Conservation (phyloP, 148 eudicot genomes). For the Rhododendron ferrugineum region DNA sequence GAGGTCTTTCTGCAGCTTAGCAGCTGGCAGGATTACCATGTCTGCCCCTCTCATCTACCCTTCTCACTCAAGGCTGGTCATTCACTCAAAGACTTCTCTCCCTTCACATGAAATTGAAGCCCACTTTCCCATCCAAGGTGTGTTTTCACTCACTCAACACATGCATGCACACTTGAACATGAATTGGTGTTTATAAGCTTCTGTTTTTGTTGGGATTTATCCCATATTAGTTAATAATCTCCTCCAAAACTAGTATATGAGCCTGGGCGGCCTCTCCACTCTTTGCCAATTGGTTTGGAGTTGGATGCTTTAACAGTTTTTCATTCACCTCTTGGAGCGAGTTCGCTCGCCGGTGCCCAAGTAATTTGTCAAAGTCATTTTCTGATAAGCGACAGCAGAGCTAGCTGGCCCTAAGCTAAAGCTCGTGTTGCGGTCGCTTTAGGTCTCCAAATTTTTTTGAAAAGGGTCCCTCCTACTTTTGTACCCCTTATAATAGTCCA, state of each 20-base stretch:
- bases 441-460: no score
- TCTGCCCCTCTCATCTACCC: slow-evolving; percentile 85
- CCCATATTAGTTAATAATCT: no score
- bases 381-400: no score
- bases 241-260: no score
- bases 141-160: not conserved
- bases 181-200: not conserved
- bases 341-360: not conserved
- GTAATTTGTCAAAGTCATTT: not conserved
- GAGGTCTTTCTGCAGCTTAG: slow-evolving; percentile 47
- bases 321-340: not conserved
- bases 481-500: no score
- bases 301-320: no score
- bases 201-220: no score
- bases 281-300: no score
- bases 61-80: slow-evolving; percentile 19
- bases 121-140: slow-evolving; percentile 20
- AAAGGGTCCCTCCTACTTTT: no score
- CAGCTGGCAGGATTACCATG: slow-evolving; percentile 60
- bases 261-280: no score
- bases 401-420: no score
- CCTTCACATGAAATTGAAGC: slow-evolving; percentile 9
- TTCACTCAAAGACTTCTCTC: slow-evolving; percentile 19
- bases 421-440: no score
- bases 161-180: not conserved